Percentiles rank a stretch among this genome's conserved stretches.
These are phyloP conservation scores for Leishmania major DNA, from an alignment of 208 protist species.

Conservation along the genomic window DNA sequence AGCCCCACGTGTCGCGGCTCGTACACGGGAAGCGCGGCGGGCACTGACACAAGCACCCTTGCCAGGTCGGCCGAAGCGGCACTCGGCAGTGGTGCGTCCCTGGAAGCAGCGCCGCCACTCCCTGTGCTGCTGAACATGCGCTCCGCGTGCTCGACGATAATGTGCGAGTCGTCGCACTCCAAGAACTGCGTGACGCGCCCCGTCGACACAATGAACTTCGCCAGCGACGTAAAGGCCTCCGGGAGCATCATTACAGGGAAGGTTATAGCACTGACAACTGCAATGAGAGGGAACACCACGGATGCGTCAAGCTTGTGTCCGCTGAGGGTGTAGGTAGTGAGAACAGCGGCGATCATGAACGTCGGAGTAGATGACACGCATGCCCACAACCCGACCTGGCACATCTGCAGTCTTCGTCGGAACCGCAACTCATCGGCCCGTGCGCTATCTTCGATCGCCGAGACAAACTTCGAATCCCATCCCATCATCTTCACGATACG, in stretches of 20 bases:
- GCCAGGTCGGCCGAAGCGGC: background rate
- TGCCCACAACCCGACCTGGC: conserved; percentile 24
- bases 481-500: conserved; percentile 93
- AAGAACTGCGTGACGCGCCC: conserved; percentile 77
- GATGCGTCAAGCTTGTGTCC: conserved; percentile 63
- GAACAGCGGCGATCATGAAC: conserved; percentile 49
- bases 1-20: conserved; percentile 15
- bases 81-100: background rate
- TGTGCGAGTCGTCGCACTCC: conserved; percentile 43
- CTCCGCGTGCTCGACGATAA: conserved; percentile 13
- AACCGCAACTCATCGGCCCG: conserved; percentile 45
- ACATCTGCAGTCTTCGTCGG: conserved; percentile 29
- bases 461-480: conserved; percentile 80
- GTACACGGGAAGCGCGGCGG: conserved; percentile 15
- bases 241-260: conserved; percentile 85
- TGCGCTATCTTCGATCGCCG: conserved; percentile 35
- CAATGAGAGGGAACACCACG: conserved; percentile 82
- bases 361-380: conserved; percentile 56
- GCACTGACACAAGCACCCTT: conserved; percentile 10
- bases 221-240: conserved; percentile 45
- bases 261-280: conserved; percentile 75
- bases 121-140: background rate
- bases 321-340: conserved; percentile 41
- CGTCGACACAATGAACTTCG: conserved; percentile 73
- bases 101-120: background rate